A percentile compares a stretch with the other conserved stretches of the same genome.
These are phyloP conservation scores for Gymnopilus junonius DNA, from an alignment of 768 basidiomycete species.

Conservation along the genomic window DNA sequence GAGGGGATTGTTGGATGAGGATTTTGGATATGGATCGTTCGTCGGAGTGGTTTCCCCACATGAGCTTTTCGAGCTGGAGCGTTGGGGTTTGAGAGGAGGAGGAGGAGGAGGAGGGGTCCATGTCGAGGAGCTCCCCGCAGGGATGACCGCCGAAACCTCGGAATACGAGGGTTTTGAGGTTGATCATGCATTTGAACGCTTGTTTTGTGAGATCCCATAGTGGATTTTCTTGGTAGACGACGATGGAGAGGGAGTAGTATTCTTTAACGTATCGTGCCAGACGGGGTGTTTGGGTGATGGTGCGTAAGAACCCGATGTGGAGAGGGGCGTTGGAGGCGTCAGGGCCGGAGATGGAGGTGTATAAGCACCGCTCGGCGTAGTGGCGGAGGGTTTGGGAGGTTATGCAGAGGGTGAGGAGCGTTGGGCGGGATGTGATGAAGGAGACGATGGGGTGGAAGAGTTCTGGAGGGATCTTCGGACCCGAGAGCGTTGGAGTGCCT, in stretches of 20 bases:
- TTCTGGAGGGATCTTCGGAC: slow-evolving; percentile 11
- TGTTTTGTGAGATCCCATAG: slow-evolving; percentile 9
- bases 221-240: slow-evolving; percentile 10
- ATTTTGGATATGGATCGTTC: not conserved
- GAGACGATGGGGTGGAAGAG: slow-evolving; percentile 19
- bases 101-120: no score
- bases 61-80: slow-evolving; percentile 9
- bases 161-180: slow-evolving; percentile 7
- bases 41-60: slow-evolving; percentile 16
- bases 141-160: slow-evolving; percentile 14
- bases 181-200: slow-evolving; percentile 9
- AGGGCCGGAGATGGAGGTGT: not conserved
- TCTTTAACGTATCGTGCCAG: slow-evolving; percentile 10
- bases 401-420: slow-evolving; percentile 1
- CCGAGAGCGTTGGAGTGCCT: not conserved
- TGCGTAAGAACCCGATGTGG: slow-evolving; percentile 15
- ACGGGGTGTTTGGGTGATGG: slow-evolving; percentile 3
- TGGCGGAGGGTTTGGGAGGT: slow-evolving; percentile 1
- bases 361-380: slow-evolving; percentile 15
- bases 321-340: slow-evolving; percentile 2
- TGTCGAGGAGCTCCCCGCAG: slow-evolving; percentile 1
- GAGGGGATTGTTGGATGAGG: slow-evolving; percentile 1
- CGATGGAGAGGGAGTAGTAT: slow-evolving; percentile 11
- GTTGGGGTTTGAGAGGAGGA: no score
- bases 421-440: not conserved